Evolutionary conservation across 345 rosid species (phyloP).

Genomic region (Citrus trifoliata): DNA sequence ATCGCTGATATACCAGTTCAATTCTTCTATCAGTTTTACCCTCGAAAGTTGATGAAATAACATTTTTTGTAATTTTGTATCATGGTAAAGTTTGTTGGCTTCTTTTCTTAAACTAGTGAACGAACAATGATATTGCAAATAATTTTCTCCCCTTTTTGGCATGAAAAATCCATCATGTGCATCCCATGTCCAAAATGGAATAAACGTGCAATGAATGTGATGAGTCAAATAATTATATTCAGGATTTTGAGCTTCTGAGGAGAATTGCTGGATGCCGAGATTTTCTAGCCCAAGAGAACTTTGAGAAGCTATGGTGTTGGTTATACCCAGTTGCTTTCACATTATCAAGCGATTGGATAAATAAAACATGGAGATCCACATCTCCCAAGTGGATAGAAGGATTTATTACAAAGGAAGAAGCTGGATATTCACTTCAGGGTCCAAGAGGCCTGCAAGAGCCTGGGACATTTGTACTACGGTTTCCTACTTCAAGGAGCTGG

Average conservation of each 20-base stretch:
- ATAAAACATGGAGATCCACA: constrained; percentile 62
- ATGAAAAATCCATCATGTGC: neutral
- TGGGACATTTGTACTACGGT: constrained; percentile 89
- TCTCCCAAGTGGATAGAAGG: constrained; percentile 96
- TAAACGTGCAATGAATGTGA: neutral
- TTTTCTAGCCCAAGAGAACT: constrained; percentile 74
- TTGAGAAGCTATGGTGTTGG: constrained; percentile 98
- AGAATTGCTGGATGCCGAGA: constrained; percentile 82
- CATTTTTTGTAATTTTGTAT: neutral
- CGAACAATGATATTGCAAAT: neutral
- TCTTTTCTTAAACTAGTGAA: neutral
- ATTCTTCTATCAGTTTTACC: neutral
- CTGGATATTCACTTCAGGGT: constrained; percentile 75
- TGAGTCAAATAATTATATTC: constrained; percentile 12
- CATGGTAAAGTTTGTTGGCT: neutral
- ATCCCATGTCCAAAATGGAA: neutral
- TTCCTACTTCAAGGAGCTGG: constrained; percentile 97
- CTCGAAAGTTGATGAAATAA: neutral
- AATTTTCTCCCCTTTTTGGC: neutral
- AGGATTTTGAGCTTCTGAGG: constrained; percentile 76
- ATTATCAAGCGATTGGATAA: constrained; percentile 58
- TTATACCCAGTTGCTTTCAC: constrained; percentile 78
- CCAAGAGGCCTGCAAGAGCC: constrained; percentile 72
- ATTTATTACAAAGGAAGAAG: constrained; percentile 93
- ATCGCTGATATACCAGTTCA: neutral